phyloP scores from a whole-genome alignment of 805 yeast genomes.

The Wickerhamiella galacta region DNA sequence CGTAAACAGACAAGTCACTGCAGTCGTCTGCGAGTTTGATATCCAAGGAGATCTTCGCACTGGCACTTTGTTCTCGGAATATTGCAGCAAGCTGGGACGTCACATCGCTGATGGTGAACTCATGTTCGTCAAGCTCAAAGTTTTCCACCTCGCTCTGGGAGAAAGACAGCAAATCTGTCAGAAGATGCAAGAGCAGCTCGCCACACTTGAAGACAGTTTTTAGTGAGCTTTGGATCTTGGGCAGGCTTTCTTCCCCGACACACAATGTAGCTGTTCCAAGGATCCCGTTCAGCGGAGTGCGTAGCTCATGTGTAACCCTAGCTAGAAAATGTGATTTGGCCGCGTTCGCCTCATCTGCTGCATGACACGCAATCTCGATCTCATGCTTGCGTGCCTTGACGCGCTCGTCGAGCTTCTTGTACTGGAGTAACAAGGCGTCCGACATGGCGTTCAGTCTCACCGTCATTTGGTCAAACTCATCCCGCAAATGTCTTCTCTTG shows the following conservation, averaged over 20 bases:
- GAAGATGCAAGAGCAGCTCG: slow-evolving; percentile 69
- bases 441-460: slow-evolving; percentile 92
- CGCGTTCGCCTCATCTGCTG: slow-evolving; percentile 79
- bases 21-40: slow-evolving; percentile 30
- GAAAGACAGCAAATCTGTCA: slow-evolving; percentile 81
- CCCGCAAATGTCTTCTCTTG: slow-evolving; percentile 23
- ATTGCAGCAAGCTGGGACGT: slow-evolving; percentile 74
- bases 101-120: slow-evolving; percentile 64
- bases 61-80: slow-evolving; percentile 42
- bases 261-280: slow-evolving; percentile 91
- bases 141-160: slow-evolving; percentile 81
- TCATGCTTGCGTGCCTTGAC: slow-evolving; percentile 77
- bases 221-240: slow-evolving; percentile 52
- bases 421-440: slow-evolving; percentile 72
- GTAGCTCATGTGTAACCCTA: slow-evolving; percentile 79
- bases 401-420: slow-evolving; percentile 70
- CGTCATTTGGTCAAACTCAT: slow-evolving; percentile 76
- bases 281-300: slow-evolving; percentile 93
- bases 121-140: slow-evolving; percentile 65
- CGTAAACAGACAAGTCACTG: slow-evolving; percentile 42
- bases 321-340: slow-evolving; percentile 91
- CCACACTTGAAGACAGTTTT: slow-evolving; percentile 82
- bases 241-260: slow-evolving; percentile 52
- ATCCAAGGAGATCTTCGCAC: slow-evolving; percentile 48
- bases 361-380: slow-evolving; percentile 58